These are phyloP conservation scores for Syzygium syzygioides DNA, from an alignment of 441 rosid species.

Conservation along the genomic window DNA sequence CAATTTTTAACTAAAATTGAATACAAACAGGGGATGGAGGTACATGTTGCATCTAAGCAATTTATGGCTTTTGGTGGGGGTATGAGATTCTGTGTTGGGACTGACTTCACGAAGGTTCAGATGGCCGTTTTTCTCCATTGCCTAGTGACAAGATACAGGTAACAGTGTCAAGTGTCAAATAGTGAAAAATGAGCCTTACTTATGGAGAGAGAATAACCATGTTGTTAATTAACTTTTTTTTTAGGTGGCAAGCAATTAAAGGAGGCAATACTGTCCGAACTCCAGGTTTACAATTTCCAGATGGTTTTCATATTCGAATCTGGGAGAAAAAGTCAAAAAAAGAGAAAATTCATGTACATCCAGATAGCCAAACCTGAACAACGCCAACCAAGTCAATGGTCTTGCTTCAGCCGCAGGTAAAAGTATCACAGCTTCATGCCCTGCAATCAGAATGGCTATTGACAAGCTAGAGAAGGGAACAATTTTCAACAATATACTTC, in stretches of 20 bases:
- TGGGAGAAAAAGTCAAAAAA: constrained; percentile 20
- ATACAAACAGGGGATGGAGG: constrained; percentile 49
- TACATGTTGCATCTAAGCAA: constrained; percentile 52
- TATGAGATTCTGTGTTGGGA: constrained; percentile 94
- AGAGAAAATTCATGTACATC: constrained; percentile 3
- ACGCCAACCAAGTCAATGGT: background rate
- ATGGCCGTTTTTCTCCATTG: constrained; percentile 92
- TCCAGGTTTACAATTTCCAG: constrained; percentile 91
- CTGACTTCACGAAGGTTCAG: constrained; percentile 89
- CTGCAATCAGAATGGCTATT: constrained; percentile 8
- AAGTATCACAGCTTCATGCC: background rate
- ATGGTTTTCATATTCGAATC: constrained; percentile 68
- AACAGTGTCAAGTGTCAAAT: background rate
- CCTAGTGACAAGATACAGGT: constrained; percentile 88
- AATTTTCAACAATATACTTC: background rate
- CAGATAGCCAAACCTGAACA: constrained; percentile 3
- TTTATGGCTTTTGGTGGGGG: constrained; percentile 99
- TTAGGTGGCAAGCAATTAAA: constrained; percentile 67
- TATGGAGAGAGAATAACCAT: constrained; percentile 2
- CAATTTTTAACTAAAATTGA: background rate
- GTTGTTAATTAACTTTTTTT: constrained; percentile 10
- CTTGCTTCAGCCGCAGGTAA: background rate
- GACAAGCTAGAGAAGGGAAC: constrained; percentile 14
- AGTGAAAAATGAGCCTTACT: background rate
- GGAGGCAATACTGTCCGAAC: constrained; percentile 80